A percentile compares a stretch with the other conserved stretches of the same genome.
Conservation (phyloP, 2,329 filamentous ascomycete species). For the Cercospora sp. region DNA sequence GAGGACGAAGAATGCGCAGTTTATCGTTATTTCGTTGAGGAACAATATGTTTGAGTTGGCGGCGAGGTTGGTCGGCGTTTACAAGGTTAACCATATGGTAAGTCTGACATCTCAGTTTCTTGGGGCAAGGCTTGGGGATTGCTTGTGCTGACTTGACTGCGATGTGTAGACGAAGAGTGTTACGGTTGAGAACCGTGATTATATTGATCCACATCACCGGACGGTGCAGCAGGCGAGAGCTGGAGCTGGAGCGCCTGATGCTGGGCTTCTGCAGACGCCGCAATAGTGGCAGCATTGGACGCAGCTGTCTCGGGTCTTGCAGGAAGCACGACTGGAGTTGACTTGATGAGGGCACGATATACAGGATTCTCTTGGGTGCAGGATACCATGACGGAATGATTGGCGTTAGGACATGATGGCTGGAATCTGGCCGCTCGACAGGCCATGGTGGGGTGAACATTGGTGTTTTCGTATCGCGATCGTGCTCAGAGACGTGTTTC, state of each 20-base stretch:
- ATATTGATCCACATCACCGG: slow-evolving; percentile 37
- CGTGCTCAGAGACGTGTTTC: background rate
- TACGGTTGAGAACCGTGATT: slow-evolving; percentile 55
- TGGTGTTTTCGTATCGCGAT: background rate
- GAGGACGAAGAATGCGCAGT: slow-evolving; percentile 97
- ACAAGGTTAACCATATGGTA: slow-evolving; percentile 98
- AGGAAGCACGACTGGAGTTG: background rate
- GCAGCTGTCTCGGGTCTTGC: background rate
- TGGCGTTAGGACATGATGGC: background rate
- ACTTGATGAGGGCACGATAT: background rate
- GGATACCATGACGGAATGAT: background rate
- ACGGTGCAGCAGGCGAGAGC: slow-evolving; percentile 10
- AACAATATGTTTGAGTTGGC: slow-evolving; percentile 99
- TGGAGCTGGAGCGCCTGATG: background rate
- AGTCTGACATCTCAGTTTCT: slow-evolving; percentile 29
- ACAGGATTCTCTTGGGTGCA: background rate
- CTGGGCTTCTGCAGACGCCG: background rate
- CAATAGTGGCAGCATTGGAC: background rate
- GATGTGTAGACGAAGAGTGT: slow-evolving; percentile 53
- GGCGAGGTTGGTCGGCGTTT: slow-evolving; percentile 91
- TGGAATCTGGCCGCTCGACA: background rate
- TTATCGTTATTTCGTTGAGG: slow-evolving; percentile 94
- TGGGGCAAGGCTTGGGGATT: background rate
- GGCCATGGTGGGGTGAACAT: background rate
- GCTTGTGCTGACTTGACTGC: background rate